Evolutionary conservation across 1,139 yeast genomes (phyloP), one percentile per base, ranked within the genome.

Genomic region (Magnusiomyces ingens): DNA sequence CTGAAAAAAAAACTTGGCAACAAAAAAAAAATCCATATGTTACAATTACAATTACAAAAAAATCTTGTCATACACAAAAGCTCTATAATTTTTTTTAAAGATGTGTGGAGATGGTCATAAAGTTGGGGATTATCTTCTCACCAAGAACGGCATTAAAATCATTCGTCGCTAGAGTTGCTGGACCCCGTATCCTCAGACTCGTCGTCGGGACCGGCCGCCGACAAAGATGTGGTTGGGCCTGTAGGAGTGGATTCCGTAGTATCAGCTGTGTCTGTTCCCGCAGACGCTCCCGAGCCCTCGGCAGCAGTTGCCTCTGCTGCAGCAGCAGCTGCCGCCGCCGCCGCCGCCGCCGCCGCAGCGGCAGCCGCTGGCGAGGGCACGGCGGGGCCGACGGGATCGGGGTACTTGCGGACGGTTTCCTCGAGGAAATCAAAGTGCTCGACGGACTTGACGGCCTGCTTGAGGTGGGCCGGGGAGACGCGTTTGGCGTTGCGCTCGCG

Each of bases 401-500:
- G 75, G 57, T 82, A 82, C 70, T 83, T 83, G 52, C 77, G 81
- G 61, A 84, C 84, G 8, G 80, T 78, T 55, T 87, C 95, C 52
- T 84, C 85, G 64, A 89, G 72, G 64, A 93, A 93, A 71, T 93
- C 99, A 71, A 93, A 93, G 67, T 86, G 91, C 67, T 93, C 99
- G 55, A 89, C 89, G 53, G 78, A 78, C 67, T 84, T 80, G 41
- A 93, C 90, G 0, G 98, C 96, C 54, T 84, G 80, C 62, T 89
- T 83, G 57, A 93, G 79, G 62, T 90, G 94, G 45, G 86, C 82
- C 0, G 95, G 93, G 38, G 85, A 82, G 13, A 93, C 88, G 61
- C 96, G 79, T 65, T 87, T 85, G 37, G 85, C 85, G 15, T 94
- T 95, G 55, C 81, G 78, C 53, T 76, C 74, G 55, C 83, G 80